Conservation (phyloP, 768 basidiomycete species). For the Infundibulicybe gibba region DNA sequence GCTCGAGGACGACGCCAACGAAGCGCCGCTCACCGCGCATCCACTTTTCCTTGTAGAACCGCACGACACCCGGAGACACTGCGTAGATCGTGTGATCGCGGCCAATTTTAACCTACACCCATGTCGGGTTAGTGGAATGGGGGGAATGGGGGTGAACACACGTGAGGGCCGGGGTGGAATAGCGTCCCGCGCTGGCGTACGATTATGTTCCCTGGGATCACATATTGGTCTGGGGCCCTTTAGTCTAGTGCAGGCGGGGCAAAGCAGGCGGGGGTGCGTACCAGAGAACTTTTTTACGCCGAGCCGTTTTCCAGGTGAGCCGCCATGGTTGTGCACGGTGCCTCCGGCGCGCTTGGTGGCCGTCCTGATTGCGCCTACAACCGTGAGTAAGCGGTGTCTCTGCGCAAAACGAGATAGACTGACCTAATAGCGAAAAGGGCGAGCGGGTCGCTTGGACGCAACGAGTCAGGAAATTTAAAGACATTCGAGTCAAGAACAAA, state of each 20-base stretch:
- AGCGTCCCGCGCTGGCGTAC: conserved; percentile 90
- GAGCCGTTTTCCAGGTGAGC: conserved; percentile 88
- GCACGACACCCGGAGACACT: conserved; percentile 84
- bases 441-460: conserved; percentile 29
- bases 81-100: conserved; percentile 96
- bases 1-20: conserved; percentile 79
- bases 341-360: conserved; percentile 98
- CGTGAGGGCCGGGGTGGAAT: conserved; percentile 94
- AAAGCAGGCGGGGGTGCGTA: too few relatives aligned
- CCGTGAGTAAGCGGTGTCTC: conserved; percentile 21
- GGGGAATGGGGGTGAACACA: conserved; percentile 31
- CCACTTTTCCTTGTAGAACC: conserved; percentile 86
- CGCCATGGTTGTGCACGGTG: conserved; percentile 88
- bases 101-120: conserved; percentile 87
- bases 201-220: conserved; percentile 94
- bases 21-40: conserved; percentile 71
- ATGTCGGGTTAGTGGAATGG: neutral
- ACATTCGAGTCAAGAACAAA: conserved; percentile 27
- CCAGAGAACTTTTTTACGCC: conserved; percentile 98
- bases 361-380: conserved; percentile 72
- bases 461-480: conserved; percentile 47
- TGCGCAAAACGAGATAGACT: conserved; percentile 2
- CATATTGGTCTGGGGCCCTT: conserved; percentile 68
- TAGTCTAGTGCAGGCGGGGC: too few relatives aligned
- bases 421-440: conserved; percentile 52